Evolutionary conservation across 495 filamentous ascomycete genomes (phyloP).

Genomic region (Trichoderma erinaceum): DNA sequence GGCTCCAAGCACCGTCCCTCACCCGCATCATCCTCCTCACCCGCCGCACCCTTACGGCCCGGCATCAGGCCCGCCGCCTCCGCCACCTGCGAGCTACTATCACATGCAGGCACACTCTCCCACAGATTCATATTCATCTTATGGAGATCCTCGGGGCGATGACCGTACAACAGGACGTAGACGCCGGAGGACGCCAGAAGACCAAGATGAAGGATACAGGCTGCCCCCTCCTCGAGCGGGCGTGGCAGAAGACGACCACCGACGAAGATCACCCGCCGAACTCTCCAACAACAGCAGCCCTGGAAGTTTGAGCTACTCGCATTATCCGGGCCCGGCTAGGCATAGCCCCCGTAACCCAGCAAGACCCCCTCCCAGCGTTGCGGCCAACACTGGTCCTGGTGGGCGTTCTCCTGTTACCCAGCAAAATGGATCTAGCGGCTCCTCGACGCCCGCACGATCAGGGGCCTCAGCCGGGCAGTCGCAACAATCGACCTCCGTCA

Average conservation of each 20-base stretch:
- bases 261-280: conserved; percentile 39
- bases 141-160: conserved; percentile 18
- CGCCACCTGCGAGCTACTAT: conserved; percentile 31
- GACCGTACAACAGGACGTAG: conserved; percentile 26
- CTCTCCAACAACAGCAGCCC: conserved; percentile 34
- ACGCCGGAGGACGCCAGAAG: conserved; percentile 30
- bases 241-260: conserved; percentile 37
- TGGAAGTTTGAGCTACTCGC: conserved; percentile 22
- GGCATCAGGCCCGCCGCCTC: conserved; percentile 20
- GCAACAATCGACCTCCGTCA: conserved; percentile 22
- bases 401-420: conserved; percentile 23
- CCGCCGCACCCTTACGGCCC: conserved; percentile 21
- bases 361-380: conserved; percentile 19
- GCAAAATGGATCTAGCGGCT: conserved; percentile 17
- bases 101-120: conserved; percentile 32
- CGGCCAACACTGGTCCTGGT: conserved; percentile 23
- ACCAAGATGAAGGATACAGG: conserved; percentile 36
- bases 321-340: conserved; percentile 20
- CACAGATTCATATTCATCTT: conserved; percentile 26
- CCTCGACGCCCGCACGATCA: conserved; percentile 27
- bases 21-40: conserved; percentile 5
- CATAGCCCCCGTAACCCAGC: conserved; percentile 16
- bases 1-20: conserved; percentile 19
- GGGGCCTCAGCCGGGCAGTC: conserved; percentile 16
- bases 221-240: conserved; percentile 40